Evolutionary conservation across 257 asterid genomes (phyloP).

Genomic region (Henckelia pumila): DNA sequence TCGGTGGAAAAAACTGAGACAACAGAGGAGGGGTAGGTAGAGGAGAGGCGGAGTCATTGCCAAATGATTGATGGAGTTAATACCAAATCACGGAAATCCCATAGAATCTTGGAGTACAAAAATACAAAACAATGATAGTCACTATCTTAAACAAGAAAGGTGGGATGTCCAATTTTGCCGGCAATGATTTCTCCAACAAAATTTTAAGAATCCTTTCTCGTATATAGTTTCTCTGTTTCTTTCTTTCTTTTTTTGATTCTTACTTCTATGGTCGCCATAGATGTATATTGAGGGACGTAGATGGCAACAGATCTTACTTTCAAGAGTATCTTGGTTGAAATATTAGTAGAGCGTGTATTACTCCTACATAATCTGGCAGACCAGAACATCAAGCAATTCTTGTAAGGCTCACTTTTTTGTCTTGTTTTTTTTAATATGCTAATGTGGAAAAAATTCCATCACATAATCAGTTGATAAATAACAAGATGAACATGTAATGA

Average conservation of each 20-base stretch:
- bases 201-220: not conserved
- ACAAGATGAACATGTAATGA: not conserved
- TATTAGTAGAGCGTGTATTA: not conserved
- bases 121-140: conserved; percentile 16
- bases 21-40: conserved; percentile 29
- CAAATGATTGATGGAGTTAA: not conserved
- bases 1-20: conserved; percentile 30
- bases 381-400: not conserved
- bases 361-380: not conserved
- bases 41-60: conserved; percentile 30
- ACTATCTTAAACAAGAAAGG: not conserved
- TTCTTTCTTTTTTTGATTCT: not conserved
- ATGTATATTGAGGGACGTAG: not conserved
- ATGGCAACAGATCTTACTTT: not conserved
- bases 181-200: conserved; percentile 16
- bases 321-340: not conserved
- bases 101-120: too few relatives aligned
- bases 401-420: not conserved
- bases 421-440: too few relatives aligned
- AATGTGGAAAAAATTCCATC: too few relatives aligned
- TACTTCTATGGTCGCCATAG: not conserved
- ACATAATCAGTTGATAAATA: too few relatives aligned
- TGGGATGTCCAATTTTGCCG: not conserved
- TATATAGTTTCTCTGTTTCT: not conserved
- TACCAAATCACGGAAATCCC: not conserved